These are phyloP conservation scores for Suillus subluteus DNA, from an alignment of 768 basidiomycete species.

Conservation along the genomic window DNA sequence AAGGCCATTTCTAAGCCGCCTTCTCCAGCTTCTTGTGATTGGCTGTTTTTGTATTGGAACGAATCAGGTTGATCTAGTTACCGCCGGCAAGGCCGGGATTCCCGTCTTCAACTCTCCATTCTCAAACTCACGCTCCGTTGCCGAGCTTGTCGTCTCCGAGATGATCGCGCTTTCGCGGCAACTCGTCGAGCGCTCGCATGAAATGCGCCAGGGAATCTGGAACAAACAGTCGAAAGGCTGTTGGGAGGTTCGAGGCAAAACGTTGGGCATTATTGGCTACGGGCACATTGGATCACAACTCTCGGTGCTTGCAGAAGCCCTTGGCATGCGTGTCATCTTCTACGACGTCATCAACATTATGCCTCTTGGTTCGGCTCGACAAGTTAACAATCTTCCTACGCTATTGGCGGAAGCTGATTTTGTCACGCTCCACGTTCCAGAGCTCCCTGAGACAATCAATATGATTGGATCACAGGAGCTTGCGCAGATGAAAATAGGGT, in stretches of 20 bases:
- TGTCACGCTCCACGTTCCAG: conserved; percentile 95
- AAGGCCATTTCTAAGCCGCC: conserved; percentile 7
- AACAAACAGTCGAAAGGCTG: conserved; percentile 99
- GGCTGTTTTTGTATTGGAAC: conserved; percentile 99
- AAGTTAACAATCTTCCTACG: conserved; percentile 76
- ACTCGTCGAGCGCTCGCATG: conserved; percentile 83
- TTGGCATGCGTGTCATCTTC: conserved; percentile 95
- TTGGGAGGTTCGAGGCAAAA: conserved; percentile 98
- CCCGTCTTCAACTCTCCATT: conserved; percentile 99
- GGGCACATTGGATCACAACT: conserved; percentile 98
- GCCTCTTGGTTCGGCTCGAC: conserved; percentile 93
- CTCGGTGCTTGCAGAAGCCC: conserved; percentile 93
- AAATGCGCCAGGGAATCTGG: conserved; percentile 91
- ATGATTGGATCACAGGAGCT: conserved; percentile 85
- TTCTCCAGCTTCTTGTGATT: conserved; percentile 82
- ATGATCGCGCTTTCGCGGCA: conserved; percentile 94
- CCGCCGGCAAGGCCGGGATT: conserved; percentile 86
- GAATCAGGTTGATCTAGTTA: conserved; percentile 91
- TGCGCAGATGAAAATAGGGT: conserved; percentile 89
- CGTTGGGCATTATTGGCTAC: conserved; percentile 96
- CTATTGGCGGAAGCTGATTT: conserved; percentile 87
- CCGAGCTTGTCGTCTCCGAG: conserved; percentile 95
- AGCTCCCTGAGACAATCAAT: conserved; percentile 93
- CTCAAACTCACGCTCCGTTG: conserved; percentile 98
- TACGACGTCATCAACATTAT: conserved; percentile 96